Base-by-base conservation (phyloP, 768 basidiomycete species). In the Tulasnella sp. region DNA sequence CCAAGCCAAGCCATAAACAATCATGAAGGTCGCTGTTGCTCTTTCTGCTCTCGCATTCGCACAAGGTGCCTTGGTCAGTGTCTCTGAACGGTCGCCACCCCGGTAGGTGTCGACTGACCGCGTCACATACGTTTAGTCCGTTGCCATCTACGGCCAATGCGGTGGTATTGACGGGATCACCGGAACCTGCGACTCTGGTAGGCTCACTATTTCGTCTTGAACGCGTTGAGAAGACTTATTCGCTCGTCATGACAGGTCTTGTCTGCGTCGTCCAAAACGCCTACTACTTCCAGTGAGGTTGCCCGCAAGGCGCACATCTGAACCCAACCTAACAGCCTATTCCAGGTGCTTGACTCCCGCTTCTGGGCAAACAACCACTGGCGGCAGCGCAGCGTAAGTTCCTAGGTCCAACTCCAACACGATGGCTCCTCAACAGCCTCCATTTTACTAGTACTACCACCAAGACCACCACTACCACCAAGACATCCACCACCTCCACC, bases 381-480 rank as follows among this genome's bases (percentile, higher is more conserved):
- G 62, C 31, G 73, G 73, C 10, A 42, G 46, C 73, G 73, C 73
- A 19, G 40, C 46, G 40, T 74, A 48, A 40, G 73, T 39, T 71
- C 34, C 21, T n/a, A 77, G 19, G 46, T 19, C 24, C 48, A 5
- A 36, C 24, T 27, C 24, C 73, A 9, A 7, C 12, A 19, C 72
- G 39, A n/a, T 38, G 1, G 42, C 3, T 68, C 14, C 62, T 68
- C 62, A 68, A 68, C 27, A 34, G 21, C 16, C 62, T 34, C 62
- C 27, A 68, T 68, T 9, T 21, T n/a, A 52, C 48, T 10, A 68
- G 62, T 68, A 68, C 62, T 16, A 42, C 73, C 1, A 42, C 73
- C 12, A 74, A 74, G 73, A 48, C 73, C n/a, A 58, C 75, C 56
- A 42, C 75, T 18, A 52, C 46, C 36, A 76, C 75, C 19, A 79